phyloP scores from a whole-genome alignment of 2,329 filamentous ascomycete genomes.

The Xylaria sp. region DNA sequence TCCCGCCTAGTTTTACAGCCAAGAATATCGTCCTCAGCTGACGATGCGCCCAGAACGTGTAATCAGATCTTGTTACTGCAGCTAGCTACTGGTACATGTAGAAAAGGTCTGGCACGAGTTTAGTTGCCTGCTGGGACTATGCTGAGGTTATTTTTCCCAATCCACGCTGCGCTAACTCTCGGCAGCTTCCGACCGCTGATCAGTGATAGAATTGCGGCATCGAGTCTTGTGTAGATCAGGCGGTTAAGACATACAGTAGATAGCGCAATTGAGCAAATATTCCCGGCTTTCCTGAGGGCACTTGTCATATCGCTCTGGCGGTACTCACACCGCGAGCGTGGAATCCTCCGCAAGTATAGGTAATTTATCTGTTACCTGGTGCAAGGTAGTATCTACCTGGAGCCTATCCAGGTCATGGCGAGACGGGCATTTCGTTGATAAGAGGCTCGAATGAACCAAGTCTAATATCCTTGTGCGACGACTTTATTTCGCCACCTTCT shows the following conservation, averaged over 20 bases:
- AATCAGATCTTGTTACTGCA: conserved; percentile 1
- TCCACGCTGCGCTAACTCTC: conserved; percentile 5
- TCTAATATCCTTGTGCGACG: conserved; percentile 12
- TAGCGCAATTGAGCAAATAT: not conserved
- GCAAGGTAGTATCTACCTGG: not conserved
- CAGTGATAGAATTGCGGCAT: conserved; percentile 1
- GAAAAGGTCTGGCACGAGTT: not conserved
- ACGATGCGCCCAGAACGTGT: conserved; percentile 8
- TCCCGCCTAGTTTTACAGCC: conserved; percentile 14
- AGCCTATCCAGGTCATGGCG: not conserved
- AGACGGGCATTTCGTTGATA: conserved; percentile 13
- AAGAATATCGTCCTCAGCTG: conserved; percentile 27
- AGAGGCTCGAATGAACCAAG: conserved; percentile 19
- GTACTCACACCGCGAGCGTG: not conserved
- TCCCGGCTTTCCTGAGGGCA: not conserved
- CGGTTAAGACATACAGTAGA: conserved; percentile 1
- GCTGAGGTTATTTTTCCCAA: conserved; percentile 5
- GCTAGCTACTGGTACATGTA: conserved; percentile 1
- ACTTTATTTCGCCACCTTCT: not conserved
- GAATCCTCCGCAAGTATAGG: not conserved
- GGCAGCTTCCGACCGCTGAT: conserved; percentile 29
- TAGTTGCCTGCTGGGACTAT: conserved; percentile 1
- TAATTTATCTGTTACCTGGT: not conserved
- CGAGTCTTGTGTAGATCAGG: not conserved
- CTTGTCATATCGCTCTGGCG: not conserved